These are phyloP conservation scores for Phytomonas sp. DNA, from an alignment of 208 protist genomes.

Conservation along the genomic window DNA sequence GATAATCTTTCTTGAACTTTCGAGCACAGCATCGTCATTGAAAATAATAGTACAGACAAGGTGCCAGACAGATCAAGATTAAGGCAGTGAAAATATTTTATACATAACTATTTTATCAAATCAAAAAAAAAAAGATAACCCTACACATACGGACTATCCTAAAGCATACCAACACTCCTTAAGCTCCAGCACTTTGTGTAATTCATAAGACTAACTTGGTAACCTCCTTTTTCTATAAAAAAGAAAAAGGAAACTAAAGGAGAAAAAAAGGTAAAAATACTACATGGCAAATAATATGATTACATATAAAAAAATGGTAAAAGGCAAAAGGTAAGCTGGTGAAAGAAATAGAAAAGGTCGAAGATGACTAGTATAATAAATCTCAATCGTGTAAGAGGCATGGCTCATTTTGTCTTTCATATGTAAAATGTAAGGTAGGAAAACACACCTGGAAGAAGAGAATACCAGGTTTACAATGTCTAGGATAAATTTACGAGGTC, in stretches of 20 bases:
- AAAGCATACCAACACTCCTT: not conserved
- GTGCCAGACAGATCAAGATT: not conserved
- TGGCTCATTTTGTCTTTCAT: not conserved
- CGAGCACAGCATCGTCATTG: slow-evolving; percentile 6
- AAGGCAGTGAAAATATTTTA: not conserved
- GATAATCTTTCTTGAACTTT: not conserved
- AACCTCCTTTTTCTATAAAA: not conserved
- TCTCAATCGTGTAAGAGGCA: not conserved
- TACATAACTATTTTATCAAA: not conserved
- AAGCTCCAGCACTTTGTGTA: not conserved
- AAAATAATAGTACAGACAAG: slow-evolving; percentile 15
- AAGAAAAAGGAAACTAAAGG: not conserved
- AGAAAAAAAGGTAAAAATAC: not conserved
- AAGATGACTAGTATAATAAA: not conserved
- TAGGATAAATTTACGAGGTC: not conserved
- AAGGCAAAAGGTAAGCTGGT: slow-evolving; percentile 11
- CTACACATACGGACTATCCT: not conserved
- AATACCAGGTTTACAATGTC: not conserved
- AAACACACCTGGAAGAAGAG: not conserved
- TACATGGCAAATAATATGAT: slow-evolving; percentile 8
- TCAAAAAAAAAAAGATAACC: not conserved
- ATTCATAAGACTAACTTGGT: not conserved
- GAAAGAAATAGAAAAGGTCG: not conserved
- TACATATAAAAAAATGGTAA: slow-evolving; percentile 6
- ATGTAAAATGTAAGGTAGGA: not conserved